A percentile compares a stretch with the other conserved stretches of the same genome.
Conservation (phyloP, 768 basidiomycete species). For the Lentinula detonsa region DNA sequence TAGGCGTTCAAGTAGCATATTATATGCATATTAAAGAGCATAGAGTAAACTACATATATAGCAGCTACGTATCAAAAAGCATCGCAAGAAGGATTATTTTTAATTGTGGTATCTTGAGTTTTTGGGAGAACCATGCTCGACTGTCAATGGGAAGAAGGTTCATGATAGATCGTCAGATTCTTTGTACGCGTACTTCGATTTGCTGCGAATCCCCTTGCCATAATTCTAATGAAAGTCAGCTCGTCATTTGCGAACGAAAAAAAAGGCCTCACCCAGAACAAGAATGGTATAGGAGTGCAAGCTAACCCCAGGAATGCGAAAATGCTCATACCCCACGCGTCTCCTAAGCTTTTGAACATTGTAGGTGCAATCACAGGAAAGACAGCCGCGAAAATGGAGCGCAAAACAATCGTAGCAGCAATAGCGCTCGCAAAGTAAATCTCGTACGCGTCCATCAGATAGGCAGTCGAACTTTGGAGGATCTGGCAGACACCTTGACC, state of each 20-base stretch:
- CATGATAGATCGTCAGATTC: constrained; percentile 15
- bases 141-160: neutral
- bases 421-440: constrained; percentile 64
- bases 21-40: too few species aligned
- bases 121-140: neutral
- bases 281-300: constrained; percentile 49
- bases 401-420: constrained; percentile 62
- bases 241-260: neutral
- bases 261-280: constrained; percentile 46
- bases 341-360: constrained; percentile 48
- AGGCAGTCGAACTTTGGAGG: constrained; percentile 58
- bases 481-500: constrained; percentile 41
- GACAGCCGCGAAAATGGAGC: constrained; percentile 54
- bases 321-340: constrained; percentile 48
- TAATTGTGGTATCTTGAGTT: neutral
- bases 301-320: constrained; percentile 45
- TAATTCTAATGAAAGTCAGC: constrained; percentile 33
- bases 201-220: constrained; percentile 35
- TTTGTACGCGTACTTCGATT: constrained; percentile 34
- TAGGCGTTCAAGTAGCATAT: too few species aligned
- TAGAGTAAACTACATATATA: too few species aligned
- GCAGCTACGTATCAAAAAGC: neutral
- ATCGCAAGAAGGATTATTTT: neutral
- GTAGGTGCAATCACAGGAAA: constrained; percentile 55
- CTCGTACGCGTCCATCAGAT: constrained; percentile 67